Evolutionary conservation across 495 filamentous ascomycete species (phyloP).

Genomic region (Podospora pseudoanserina): DNA sequence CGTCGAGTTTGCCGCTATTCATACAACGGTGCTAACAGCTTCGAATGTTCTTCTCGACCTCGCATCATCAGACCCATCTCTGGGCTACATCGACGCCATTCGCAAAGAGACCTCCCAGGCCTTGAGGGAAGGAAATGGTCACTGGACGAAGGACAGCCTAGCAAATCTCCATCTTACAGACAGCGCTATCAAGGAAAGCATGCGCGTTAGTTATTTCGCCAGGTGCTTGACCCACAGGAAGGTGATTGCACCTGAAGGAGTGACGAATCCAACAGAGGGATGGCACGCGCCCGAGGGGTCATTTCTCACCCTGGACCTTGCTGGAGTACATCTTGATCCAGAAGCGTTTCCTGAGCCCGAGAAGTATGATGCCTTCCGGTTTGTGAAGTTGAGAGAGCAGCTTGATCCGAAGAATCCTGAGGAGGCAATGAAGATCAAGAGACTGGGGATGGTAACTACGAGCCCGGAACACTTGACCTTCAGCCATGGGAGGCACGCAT

Average conservation of each 20-base stretch:
- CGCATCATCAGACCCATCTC: constrained; percentile 33
- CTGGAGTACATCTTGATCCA: constrained; percentile 31
- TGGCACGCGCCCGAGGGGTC: constrained; percentile 35
- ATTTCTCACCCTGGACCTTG: constrained; percentile 32
- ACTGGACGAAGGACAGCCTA: constrained; percentile 42
- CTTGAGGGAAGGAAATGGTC: constrained; percentile 28
- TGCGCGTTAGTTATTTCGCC: constrained; percentile 33
- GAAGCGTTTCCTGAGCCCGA: constrained; percentile 33
- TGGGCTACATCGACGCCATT: constrained; percentile 30
- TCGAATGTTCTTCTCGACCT: constrained; percentile 45
- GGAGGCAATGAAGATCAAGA: constrained; percentile 27
- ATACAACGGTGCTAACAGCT: constrained; percentile 45
- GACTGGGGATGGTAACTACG: constrained; percentile 38
- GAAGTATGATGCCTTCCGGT: constrained; percentile 34
- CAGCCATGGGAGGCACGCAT: constrained; percentile 39
- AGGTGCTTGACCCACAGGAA: constrained; percentile 34
- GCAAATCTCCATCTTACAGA: constrained; percentile 30
- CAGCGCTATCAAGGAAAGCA: constrained; percentile 37
- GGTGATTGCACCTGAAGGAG: constrained; percentile 32
- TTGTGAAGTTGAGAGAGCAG: constrained; percentile 30
- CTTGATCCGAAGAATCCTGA: constrained; percentile 31
- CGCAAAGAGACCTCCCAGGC: constrained; percentile 36
- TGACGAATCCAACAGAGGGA: constrained; percentile 32
- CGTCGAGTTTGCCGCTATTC: constrained; percentile 46
- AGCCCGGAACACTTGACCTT: constrained; percentile 34